Conservation (phyloP, 768 basidiomycete species). For the Mycena capillaripes region DNA sequence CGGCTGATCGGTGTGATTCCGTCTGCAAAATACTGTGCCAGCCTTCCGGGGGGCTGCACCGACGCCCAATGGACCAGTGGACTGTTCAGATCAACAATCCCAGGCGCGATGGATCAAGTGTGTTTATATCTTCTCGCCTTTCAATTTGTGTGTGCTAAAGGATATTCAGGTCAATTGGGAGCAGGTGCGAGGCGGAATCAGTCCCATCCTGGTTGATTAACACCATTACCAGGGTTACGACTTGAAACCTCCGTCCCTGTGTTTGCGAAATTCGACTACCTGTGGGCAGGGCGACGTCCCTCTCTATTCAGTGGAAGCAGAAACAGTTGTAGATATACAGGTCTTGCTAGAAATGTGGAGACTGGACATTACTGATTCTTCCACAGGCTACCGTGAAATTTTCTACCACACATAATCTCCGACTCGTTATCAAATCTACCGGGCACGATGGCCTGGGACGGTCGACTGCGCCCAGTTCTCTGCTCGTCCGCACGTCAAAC, state of each 20-base stretch:
- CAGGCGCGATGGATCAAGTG: constrained; percentile 34
- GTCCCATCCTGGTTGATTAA: not conserved
- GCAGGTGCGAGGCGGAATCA: not conserved
- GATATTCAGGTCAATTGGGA: constrained; percentile 23
- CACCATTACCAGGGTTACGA: constrained; percentile 20
- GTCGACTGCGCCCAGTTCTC: constrained; percentile 55
- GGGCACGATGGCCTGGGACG: constrained; percentile 62
- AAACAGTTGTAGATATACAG: constrained; percentile 52
- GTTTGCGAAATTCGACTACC: constrained; percentile 33
- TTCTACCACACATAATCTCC: constrained; percentile 44
- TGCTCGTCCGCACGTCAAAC: constrained; percentile 58
- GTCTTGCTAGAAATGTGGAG: not conserved
- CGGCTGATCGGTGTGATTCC: constrained; percentile 29
- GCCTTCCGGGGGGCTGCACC: constrained; percentile 27
- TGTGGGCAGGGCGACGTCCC: constrained; percentile 62
- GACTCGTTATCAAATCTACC: constrained; percentile 42
- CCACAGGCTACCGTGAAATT: constrained; percentile 49
- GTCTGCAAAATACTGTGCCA: constrained; percentile 28
- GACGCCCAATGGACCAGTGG: constrained; percentile 34
- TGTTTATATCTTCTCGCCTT: not conserved
- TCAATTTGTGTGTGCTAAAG: not conserved
- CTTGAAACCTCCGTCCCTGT: constrained; percentile 22
- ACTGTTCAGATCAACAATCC: constrained; percentile 23
- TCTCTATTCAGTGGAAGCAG: constrained; percentile 56
- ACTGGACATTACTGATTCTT: not conserved